These are phyloP conservation scores for Podila minutissima DNA, from an alignment of 192 early-diverging fungal genomes.

Conservation along the genomic window DNA sequence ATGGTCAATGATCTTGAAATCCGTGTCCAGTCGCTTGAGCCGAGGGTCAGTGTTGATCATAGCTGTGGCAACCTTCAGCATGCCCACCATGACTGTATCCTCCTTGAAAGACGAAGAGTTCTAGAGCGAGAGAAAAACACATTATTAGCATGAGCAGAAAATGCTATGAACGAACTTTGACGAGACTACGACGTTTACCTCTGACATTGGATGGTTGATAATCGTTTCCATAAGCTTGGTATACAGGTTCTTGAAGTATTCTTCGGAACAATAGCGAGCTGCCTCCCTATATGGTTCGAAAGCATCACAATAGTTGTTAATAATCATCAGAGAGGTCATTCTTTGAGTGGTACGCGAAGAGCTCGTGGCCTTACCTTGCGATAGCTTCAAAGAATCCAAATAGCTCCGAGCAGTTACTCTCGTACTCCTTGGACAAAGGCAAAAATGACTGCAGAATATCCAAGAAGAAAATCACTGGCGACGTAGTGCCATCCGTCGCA, in stretches of 20 bases:
- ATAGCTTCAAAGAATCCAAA: slow-evolving; percentile 44
- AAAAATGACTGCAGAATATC: slow-evolving; percentile 45
- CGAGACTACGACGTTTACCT: slow-evolving; percentile 14
- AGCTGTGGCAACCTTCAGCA: slow-evolving; percentile 50
- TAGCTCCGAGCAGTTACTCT: slow-evolving; percentile 41
- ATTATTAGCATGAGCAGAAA: background rate
- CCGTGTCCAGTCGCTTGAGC: slow-evolving; percentile 29
- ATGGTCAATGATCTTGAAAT: slow-evolving; percentile 28
- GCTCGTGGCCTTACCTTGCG: slow-evolving; percentile 7
- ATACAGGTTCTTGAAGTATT: slow-evolving; percentile 20
- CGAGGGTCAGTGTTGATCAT: slow-evolving; percentile 34
- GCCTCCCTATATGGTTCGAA: slow-evolving; percentile 16
- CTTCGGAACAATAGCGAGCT: slow-evolving; percentile 15
- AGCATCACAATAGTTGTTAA: background rate
- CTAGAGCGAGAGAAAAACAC: slow-evolving; percentile 1
- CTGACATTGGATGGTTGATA: slow-evolving; percentile 22
- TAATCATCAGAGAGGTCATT: too few relatives aligned
- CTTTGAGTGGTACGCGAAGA: background rate
- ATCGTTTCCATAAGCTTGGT: slow-evolving; percentile 30
- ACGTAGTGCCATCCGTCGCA: background rate
- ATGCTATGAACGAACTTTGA: background rate
- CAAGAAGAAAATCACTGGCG: slow-evolving; percentile 45
- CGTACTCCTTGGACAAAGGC: slow-evolving; percentile 38
- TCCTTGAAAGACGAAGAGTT: slow-evolving; percentile 40
- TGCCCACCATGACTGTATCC: slow-evolving; percentile 54